phyloP scores from a whole-genome alignment of 2,329 filamentous ascomycete genomes.

The Pseudodiploospora longispora region DNA sequence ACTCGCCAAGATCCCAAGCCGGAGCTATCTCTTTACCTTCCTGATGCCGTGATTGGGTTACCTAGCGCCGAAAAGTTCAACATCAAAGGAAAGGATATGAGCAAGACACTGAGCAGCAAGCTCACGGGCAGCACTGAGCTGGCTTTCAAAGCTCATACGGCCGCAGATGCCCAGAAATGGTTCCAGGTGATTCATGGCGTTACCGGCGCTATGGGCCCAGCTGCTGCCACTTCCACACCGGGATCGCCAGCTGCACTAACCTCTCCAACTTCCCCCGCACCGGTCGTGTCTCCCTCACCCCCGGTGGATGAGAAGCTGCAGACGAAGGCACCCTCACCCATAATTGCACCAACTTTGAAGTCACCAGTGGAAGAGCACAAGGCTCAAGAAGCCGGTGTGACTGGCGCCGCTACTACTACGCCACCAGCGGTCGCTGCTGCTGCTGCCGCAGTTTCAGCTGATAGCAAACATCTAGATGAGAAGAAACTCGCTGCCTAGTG shows the following conservation, averaged over 20 bases:
- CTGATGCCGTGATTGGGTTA: constrained; percentile 72
- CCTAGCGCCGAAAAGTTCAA: constrained; percentile 78
- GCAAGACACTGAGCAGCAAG: constrained; percentile 71
- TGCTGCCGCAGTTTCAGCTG: not conserved
- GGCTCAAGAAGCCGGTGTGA: constrained; percentile 40
- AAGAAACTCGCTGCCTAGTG: too few relatives aligned
- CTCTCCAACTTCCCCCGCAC: constrained; percentile 2
- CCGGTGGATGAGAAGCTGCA: constrained; percentile 8
- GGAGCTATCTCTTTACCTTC: constrained; percentile 84
- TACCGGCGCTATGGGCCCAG: constrained; percentile 42
- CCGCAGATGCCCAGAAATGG: constrained; percentile 78
- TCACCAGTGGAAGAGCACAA: constrained; percentile 8
- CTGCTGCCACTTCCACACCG: constrained; percentile 20
- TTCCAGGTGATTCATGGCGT: constrained; percentile 61
- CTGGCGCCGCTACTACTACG: constrained; percentile 18
- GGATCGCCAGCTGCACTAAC: constrained; percentile 1
- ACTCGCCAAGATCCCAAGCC: constrained; percentile 64
- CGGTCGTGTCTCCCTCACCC: constrained; percentile 1
- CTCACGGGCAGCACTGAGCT: constrained; percentile 74
- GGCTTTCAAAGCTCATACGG: constrained; percentile 77
- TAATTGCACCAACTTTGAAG: constrained; percentile 10
- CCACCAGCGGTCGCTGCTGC: not conserved
- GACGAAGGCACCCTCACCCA: constrained; percentile 10
- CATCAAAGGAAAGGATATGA: constrained; percentile 89
- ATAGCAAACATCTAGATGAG: too few relatives aligned